These are phyloP conservation scores for Xylaria curta DNA, from an alignment of 495 filamentous ascomycete genomes.

Conservation along the genomic window DNA sequence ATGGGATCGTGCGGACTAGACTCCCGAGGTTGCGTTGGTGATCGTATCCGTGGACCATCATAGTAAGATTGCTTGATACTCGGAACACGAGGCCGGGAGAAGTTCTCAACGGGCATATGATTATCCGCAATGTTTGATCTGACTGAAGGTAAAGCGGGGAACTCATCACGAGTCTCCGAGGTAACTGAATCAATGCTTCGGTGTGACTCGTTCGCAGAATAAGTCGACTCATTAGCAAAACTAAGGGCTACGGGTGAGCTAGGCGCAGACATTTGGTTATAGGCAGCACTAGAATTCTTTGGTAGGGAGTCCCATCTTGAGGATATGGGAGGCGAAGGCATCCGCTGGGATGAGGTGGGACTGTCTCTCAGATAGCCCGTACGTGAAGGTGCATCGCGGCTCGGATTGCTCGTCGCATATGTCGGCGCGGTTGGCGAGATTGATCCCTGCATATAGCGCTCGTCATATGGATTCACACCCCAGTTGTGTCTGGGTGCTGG, in stretches of 20 bases:
- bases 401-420: conserved; percentile 31
- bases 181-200: conserved; percentile 29
- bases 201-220: conserved; percentile 35
- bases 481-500: conserved; percentile 29
- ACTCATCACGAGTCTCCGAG: conserved; percentile 40
- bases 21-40: conserved; percentile 39
- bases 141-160: conserved; percentile 33
- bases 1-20: conserved; percentile 40
- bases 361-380: conserved; percentile 28
- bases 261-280: conserved; percentile 32
- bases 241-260: conserved; percentile 32
- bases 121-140: conserved; percentile 37
- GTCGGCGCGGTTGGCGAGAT: conserved; percentile 30
- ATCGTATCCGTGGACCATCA: conserved; percentile 43
- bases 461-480: conserved; percentile 28
- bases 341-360: conserved; percentile 33
- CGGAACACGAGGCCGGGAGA: conserved; percentile 57
- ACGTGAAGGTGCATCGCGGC: conserved; percentile 34
- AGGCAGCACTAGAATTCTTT: conserved; percentile 26
- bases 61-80: conserved; percentile 51
- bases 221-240: conserved; percentile 31
- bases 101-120: conserved; percentile 53
- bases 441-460: conserved; percentile 21
- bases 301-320: conserved; percentile 54
- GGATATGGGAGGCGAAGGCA: conserved; percentile 43